These are phyloP conservation scores for Peronospora belbahrii DNA, from an alignment of 352 stramenopile species.

Conservation along the genomic window DNA sequence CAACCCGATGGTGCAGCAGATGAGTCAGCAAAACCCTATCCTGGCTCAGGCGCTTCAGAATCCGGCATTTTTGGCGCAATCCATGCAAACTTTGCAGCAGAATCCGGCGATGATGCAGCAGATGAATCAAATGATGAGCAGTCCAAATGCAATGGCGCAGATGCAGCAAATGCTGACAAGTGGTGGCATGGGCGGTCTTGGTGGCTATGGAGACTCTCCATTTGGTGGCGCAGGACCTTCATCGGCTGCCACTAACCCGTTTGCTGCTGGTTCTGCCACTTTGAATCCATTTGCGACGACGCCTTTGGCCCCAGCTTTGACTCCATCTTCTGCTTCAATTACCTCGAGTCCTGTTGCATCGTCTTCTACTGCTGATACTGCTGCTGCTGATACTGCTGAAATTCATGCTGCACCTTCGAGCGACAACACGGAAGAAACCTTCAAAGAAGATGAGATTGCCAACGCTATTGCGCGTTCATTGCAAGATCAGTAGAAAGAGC, in stretches of 20 bases:
- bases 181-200: conserved; percentile 16
- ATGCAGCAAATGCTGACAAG: conserved; percentile 68
- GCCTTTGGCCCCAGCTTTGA: conserved; percentile 2
- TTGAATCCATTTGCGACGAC: conserved; percentile 14
- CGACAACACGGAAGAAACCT: conserved; percentile 20
- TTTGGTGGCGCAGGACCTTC: conserved; percentile 23
- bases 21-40: conserved; percentile 74
- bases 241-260: conserved; percentile 32
- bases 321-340: conserved; percentile 4
- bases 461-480: conserved; percentile 69
- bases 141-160: conserved; percentile 57
- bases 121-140: conserved; percentile 72
- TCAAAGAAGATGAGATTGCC: conserved; percentile 76
- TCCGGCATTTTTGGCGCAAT: conserved; percentile 57
- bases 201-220: conserved; percentile 17
- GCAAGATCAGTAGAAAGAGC: conserved; percentile 70
- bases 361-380: conserved; percentile 4
- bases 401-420: conserved; percentile 10
- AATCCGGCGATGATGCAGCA: conserved; percentile 80
- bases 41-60: conserved; percentile 70
- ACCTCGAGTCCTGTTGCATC: neutral
- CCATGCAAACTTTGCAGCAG: conserved; percentile 59
- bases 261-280: conserved; percentile 15
- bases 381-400: no score
- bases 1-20: conserved; percentile 74